Percentiles rank a stretch among this genome's conserved stretches.
phyloP scores from a whole-genome alignment of 148 eudicot species.

The Fallopia convolvulus region DNA sequence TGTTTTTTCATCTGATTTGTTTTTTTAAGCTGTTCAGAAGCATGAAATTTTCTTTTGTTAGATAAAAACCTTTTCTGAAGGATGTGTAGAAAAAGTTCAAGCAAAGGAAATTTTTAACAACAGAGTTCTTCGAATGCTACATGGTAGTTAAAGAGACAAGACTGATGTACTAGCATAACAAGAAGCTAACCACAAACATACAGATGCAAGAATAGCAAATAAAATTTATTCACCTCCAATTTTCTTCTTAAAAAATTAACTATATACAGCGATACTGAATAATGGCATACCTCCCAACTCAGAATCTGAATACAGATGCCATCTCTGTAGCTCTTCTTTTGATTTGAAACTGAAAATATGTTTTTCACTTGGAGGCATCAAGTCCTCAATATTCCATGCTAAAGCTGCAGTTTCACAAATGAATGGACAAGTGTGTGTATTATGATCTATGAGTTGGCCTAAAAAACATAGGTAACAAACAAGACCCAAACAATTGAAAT shows the following conservation, averaged over 20 bases:
- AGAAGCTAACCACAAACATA: background rate
- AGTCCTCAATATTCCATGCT: constrained; percentile 78
- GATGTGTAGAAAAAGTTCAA: background rate
- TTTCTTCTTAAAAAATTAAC: background rate
- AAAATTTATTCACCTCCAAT: background rate
- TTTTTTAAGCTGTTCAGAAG: background rate
- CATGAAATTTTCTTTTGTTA: background rate
- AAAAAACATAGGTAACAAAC: constrained; percentile 4
- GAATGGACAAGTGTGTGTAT: background rate
- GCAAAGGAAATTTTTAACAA: background rate
- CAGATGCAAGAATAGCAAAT: background rate
- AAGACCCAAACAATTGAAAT: background rate
- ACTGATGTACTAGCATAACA: background rate
- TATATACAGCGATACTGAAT: background rate
- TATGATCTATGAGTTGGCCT: background rate
- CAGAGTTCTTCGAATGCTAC: background rate
- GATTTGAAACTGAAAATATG: constrained; percentile 65
- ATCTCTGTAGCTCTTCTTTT: constrained; percentile 76
- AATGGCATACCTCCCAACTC: constrained; percentile 78
- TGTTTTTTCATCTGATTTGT: background rate
- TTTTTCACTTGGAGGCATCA: constrained; percentile 75
- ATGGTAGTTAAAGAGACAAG: background rate
- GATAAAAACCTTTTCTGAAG: background rate
- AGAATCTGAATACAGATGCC: constrained; percentile 98
- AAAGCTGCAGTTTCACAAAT: constrained; percentile 50